Evolutionary conservation across 1,284 basidiomycete genomes (phyloP).

Genomic region (Ganoderma meredithae): DNA sequence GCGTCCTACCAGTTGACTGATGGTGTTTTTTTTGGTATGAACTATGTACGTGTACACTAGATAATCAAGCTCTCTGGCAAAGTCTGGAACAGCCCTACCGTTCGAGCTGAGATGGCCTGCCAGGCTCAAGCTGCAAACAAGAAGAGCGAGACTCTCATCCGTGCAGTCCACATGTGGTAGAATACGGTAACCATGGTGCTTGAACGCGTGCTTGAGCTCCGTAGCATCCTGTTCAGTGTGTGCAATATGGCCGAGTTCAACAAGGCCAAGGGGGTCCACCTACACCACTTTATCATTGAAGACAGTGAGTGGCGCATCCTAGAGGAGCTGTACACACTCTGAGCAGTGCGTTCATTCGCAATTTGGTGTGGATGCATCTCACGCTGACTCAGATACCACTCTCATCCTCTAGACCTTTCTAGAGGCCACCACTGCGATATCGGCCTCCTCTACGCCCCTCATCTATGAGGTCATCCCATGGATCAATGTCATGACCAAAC

Average conservation of each 20-base stretch:
- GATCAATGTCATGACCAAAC: slow-evolving; percentile 32
- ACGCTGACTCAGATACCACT: not conserved
- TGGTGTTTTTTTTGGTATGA: too few species aligned
- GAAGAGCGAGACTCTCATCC: too few species aligned
- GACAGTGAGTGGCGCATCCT: slow-evolving; percentile 31
- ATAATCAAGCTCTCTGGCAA: too few species aligned
- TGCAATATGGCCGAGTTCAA: slow-evolving; percentile 15
- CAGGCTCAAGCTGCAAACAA: too few species aligned
- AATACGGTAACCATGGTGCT: slow-evolving; percentile 34
- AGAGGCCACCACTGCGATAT: slow-evolving; percentile 30
- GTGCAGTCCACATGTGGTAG: too few species aligned
- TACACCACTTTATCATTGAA: slow-evolving; percentile 19
- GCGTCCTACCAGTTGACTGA: too few species aligned
- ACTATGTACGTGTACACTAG: too few species aligned
- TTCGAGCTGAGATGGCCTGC: too few species aligned
- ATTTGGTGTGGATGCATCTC: not conserved
- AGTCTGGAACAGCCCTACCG: too few species aligned
- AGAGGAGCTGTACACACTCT: slow-evolving; percentile 18
- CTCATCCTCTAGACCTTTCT: not conserved
- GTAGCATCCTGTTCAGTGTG: slow-evolving; percentile 19
- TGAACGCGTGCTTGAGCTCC: slow-evolving; percentile 23
- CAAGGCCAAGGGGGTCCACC: slow-evolving; percentile 4
- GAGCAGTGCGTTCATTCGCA: not conserved
- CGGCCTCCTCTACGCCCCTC: slow-evolving; percentile 10
- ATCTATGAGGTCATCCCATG: slow-evolving; percentile 37